phyloP scores from a whole-genome alignment of 2,329 filamentous ascomycete species.

The Paramyrothecium roridum region DNA sequence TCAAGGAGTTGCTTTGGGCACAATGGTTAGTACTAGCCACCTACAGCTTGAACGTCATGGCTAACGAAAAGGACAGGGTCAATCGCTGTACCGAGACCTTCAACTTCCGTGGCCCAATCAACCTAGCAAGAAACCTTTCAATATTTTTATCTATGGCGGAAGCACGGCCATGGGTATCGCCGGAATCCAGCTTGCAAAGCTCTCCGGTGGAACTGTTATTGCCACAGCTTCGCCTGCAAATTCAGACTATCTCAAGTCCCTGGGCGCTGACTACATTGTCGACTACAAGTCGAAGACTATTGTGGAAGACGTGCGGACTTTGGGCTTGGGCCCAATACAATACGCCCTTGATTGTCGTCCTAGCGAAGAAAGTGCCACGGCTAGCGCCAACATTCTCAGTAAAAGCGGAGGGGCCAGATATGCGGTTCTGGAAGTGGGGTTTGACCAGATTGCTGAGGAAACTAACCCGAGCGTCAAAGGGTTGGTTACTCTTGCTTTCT shows the following conservation, averaged over 20 bases:
- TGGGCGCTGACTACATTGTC: conserved; percentile 40
- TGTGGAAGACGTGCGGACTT: no score
- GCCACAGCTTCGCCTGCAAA: conserved; percentile 32
- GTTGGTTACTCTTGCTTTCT: no score
- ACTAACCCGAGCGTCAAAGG: no score
- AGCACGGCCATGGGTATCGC: conserved; percentile 54
- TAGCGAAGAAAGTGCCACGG: no score
- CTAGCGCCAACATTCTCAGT: no score
- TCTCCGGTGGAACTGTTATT: conserved; percentile 31
- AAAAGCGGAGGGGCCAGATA: no score
- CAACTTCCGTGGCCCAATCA: conserved; percentile 39
- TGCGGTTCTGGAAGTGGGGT: no score
- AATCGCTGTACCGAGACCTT: conserved; percentile 44
- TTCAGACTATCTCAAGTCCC: conserved; percentile 26
- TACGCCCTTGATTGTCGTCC: no score
- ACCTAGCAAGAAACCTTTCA: conserved; percentile 28
- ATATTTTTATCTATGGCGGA: conserved; percentile 38
- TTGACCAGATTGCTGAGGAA: no score
- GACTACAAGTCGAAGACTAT: conserved; percentile 42
- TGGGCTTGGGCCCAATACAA: no score
- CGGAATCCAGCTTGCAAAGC: conserved; percentile 35
- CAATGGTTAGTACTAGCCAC: conserved; percentile 15
- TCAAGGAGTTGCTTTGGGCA: conserved; percentile 37
- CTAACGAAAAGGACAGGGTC: conserved; percentile 20
- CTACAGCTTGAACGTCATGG: conserved; percentile 6